Base-by-base conservation (phyloP, 306 rosid species). In the Quercus mongolica region DNA sequence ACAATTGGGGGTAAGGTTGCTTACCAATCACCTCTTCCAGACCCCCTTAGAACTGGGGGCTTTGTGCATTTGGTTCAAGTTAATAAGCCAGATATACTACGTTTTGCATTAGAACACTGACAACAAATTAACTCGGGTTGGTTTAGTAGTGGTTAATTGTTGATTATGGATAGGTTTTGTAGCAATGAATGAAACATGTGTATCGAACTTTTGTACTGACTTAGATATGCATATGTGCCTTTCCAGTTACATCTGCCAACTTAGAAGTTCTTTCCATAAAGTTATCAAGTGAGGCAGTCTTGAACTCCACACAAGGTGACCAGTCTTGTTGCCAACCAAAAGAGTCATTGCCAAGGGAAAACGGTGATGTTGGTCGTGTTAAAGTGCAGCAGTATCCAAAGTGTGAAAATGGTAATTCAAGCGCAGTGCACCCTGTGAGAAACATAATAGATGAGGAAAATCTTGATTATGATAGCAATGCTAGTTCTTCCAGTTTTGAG, bases 401-500 rank as follows among this genome's bases (percentile, higher is more conserved):
- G 87, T 79, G 71, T 75, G 97, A 90, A 8, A 46, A 76, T 49
- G 88, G 91, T 76, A 90, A 85, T 86, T 91, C 95, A 10, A 91
- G 90, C 74, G 56, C 90, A 62, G 82, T 92, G 83, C 88, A 94
- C 44, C 94, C 89, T 0, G 17, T 86, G 81, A 89, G 92, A 82
- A 63, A 67, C 17, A 55, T 19, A 64, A 55, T 19, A 59, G 99
- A 94, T 83, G 99, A 94, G 35, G 99, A 94, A 23, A 90, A 89
- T 83, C 90, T 92, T 46, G 99, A 92, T 76, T 94, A 92, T 73
- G 99, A 94, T 74, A 94, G 99, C 75, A 93, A 94, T 79, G 97
- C 99, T 70, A 94, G 99, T 85, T 94, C 99, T 3, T 94, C 99
- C 0, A 94, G 99, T 78, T 94, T 94, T n/a, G 99, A 94, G 90